Evolutionary conservation across 2,329 filamentous ascomycete species (phyloP), one percentile per base, ranked within the genome.

Genomic region (Ophiostoma piceae): DNA sequence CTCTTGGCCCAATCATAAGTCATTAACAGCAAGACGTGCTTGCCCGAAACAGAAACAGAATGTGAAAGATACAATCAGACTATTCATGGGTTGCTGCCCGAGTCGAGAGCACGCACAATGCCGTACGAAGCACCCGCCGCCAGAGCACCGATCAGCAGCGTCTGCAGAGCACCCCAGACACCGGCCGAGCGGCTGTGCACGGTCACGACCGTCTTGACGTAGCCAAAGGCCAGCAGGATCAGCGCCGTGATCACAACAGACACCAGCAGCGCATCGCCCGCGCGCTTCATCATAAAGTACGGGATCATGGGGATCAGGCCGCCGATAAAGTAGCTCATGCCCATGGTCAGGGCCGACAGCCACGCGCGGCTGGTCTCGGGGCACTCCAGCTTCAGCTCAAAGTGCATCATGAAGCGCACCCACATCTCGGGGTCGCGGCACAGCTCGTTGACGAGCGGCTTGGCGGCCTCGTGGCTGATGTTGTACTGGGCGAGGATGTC

Each of bases 281-380:
- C 80, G 29, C 77, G 76, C 16, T 74, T 71, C 76, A 85, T 80
- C 73, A 89, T 81, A 73, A 92, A 88, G 79, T 92, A 92, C 0
- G 90, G 90, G 60, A 90, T 78, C 74, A 92, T 83, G 16, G 90
- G 89, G n/a, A 92, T 84, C 69, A 91, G 81, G 0, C 90, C 90
- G 26, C 90, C 90, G 29, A 91, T 77, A 68, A 92, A 88, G 77
- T 92, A 92, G 47, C 88, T 88, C 19, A 87, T 75, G 0, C 88
- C 87, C 74, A 92, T 89, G 9, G 87, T 91, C 35, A 88, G 73
- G 2, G 88, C 90, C 0, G 86, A 88, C 64, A 87, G 77, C 77
- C 83, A 76, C 74, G 85, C 78, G 72, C 80, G 76, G 75, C 80
- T 79, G 39, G 78, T 80, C 75, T 78, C 79, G 73, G 76, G 80